Conservation (phyloP, 768 basidiomycete genomes). For the Lactarius tabidus region DNA sequence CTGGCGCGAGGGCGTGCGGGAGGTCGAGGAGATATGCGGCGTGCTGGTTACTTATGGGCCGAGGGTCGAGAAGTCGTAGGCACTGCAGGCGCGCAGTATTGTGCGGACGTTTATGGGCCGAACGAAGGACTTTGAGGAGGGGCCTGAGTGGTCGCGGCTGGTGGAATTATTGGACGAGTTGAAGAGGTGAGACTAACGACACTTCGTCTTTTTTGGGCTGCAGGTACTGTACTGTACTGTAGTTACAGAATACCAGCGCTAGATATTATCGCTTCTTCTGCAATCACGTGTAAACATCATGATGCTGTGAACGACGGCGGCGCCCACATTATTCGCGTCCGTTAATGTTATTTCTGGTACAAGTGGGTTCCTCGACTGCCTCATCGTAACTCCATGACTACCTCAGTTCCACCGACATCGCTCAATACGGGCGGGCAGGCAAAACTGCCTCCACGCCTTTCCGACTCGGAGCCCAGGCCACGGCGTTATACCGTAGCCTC, state of each 20-base stretch:
- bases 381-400: neutral
- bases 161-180: conserved; percentile 63
- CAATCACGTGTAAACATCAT: too few relatives aligned
- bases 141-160: conserved; percentile 76
- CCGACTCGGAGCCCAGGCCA: too few relatives aligned
- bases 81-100: conserved; percentile 79
- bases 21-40: conserved; percentile 83
- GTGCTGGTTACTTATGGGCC: conserved; percentile 82
- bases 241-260: too few relatives aligned
- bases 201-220: too few relatives aligned
- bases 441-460: too few relatives aligned
- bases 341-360: neutral
- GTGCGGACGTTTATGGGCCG: conserved; percentile 86
- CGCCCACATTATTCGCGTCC: too few relatives aligned
- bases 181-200: conserved; percentile 43
- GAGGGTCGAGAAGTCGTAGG: conserved; percentile 61
- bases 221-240: too few relatives aligned
- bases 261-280: too few relatives aligned
- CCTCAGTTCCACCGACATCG: neutral
- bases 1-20: conserved; percentile 73
- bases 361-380: neutral
- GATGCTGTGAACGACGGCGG: too few relatives aligned
- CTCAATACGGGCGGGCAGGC: too few relatives aligned
- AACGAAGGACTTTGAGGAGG: conserved; percentile 83
- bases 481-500: conserved; percentile 53